Conservation (phyloP, 1,139 yeast genomes). For the Saccharomyces hybrid region DNA sequence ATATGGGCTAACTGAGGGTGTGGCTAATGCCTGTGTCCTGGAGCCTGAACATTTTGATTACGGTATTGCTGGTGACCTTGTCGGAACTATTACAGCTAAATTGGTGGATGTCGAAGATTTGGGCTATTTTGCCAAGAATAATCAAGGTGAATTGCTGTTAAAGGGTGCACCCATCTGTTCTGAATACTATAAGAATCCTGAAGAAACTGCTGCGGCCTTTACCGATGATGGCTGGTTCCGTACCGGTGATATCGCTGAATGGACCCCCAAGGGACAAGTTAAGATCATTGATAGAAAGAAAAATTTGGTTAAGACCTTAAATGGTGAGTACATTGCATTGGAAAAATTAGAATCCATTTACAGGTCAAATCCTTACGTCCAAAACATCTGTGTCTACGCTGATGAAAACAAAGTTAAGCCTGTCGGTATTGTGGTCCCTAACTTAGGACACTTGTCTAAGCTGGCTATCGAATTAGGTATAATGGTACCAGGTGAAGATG, state of each 20-base stretch:
- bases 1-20: constrained; percentile 94
- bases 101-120: constrained; percentile 88
- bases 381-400: constrained; percentile 87
- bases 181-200: constrained; percentile 75
- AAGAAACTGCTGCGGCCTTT: constrained; percentile 73
- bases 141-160: constrained; percentile 88
- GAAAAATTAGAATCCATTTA: constrained; percentile 84
- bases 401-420: constrained; percentile 84
- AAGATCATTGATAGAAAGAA: constrained; percentile 89
- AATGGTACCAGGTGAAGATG: background rate
- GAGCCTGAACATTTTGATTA: constrained; percentile 57
- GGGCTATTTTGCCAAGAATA: constrained; percentile 81
- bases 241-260: constrained; percentile 96
- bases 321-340: constrained; percentile 96
- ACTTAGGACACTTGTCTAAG: constrained; percentile 55
- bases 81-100: constrained; percentile 79
- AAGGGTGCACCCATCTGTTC: constrained; percentile 64
- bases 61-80: constrained; percentile 75
- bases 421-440: constrained; percentile 81
- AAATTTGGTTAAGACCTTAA: constrained; percentile 89
- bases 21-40: constrained; percentile 74
- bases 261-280: constrained; percentile 75
- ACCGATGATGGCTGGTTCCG: constrained; percentile 79
- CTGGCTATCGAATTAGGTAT: background rate
- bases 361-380: constrained; percentile 71